phyloP scores from a whole-genome alignment of 1,284 basidiomycete genomes.

The Mycosarcoma maydis region DNA sequence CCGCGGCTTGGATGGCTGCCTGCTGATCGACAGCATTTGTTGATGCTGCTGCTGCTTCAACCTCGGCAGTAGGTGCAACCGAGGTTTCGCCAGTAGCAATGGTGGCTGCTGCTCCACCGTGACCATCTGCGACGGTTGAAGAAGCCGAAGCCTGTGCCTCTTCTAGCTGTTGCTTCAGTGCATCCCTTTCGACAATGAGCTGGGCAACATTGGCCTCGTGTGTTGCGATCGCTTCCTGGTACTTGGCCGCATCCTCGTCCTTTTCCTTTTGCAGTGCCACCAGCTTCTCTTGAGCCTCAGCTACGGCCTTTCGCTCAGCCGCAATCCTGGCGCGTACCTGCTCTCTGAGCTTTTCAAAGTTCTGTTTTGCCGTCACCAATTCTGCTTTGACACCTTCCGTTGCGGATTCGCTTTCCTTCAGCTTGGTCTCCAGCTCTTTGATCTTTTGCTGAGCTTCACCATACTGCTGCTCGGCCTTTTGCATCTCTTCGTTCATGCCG shows the following conservation, averaged over 20 bases:
- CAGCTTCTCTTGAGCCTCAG: slow-evolving; percentile 67
- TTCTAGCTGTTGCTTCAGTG: slow-evolving; percentile 66
- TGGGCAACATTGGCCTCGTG: slow-evolving; percentile 35
- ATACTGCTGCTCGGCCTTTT: slow-evolving; percentile 61
- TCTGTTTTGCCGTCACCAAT: slow-evolving; percentile 40
- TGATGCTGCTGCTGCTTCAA: slow-evolving; percentile 11
- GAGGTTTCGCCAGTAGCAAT: slow-evolving; percentile 35
- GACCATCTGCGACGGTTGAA: slow-evolving; percentile 29
- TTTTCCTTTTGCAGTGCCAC: slow-evolving; percentile 67
- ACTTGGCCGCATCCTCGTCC: slow-evolving; percentile 36
- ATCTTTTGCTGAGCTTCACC: slow-evolving; percentile 47
- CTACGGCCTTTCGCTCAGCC: slow-evolving; percentile 48
- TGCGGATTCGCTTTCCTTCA: slow-evolving; percentile 27
- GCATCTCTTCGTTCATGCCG: slow-evolving; percentile 76
- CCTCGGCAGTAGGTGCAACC: slow-evolving; percentile 20
- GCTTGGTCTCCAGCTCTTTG: slow-evolving; percentile 34
- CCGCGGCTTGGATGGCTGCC: slow-evolving; percentile 32
- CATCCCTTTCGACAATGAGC: slow-evolving; percentile 48
- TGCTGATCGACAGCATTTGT: slow-evolving; percentile 18
- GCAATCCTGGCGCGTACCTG: slow-evolving; percentile 58
- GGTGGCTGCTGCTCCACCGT: slow-evolving; percentile 22
- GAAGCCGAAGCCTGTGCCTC: slow-evolving; percentile 22
- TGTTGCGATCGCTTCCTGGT: slow-evolving; percentile 33
- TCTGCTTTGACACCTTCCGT: slow-evolving; percentile 37
- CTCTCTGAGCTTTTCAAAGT: slow-evolving; percentile 59